A percentile compares a stretch with the other conserved stretches of the same genome.
phyloP scores from a whole-genome alignment of 441 rosid genomes.

The Populus hybrid region DNA sequence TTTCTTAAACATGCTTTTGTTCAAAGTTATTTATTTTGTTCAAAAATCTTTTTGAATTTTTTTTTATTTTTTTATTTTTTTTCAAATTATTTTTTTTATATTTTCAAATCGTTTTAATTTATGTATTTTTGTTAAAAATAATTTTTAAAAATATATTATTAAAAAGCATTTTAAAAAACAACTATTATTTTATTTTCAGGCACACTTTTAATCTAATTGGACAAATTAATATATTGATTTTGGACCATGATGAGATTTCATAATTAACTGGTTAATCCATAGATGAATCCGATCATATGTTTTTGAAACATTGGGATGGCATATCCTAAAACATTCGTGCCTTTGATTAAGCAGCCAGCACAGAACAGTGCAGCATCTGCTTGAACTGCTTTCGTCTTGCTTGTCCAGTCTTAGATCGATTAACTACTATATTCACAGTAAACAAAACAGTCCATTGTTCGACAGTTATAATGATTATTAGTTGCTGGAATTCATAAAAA shows the following conservation, averaged over 20 bases:
- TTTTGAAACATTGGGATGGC: too few species aligned
- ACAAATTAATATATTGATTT: too few species aligned
- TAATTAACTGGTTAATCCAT: background rate
- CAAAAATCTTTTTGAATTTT: too few species aligned
- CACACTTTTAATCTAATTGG: too few species aligned
- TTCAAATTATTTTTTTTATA: too few species aligned
- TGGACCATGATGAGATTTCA: background rate
- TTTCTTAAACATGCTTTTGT: background rate
- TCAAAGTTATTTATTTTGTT: too few species aligned
- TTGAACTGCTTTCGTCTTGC: background rate
- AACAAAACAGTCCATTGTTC: background rate
- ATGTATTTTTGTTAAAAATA: too few species aligned
- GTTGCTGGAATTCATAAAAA: too few species aligned
- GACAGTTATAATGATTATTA: background rate
- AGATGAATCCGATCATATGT: background rate
- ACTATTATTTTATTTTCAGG: rapidly evolving
- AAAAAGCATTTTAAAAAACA: too few species aligned
- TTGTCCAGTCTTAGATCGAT: background rate
- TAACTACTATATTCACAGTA: background rate
- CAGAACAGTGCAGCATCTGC: background rate
- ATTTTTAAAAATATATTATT: too few species aligned
- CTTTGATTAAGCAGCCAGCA: background rate
- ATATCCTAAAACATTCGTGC: background rate
- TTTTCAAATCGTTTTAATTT: too few species aligned
- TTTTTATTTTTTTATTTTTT: too few species aligned